phyloP scores from a whole-genome alignment of 192 early-diverging fungal species.

The Coemansia umbellata region DNA sequence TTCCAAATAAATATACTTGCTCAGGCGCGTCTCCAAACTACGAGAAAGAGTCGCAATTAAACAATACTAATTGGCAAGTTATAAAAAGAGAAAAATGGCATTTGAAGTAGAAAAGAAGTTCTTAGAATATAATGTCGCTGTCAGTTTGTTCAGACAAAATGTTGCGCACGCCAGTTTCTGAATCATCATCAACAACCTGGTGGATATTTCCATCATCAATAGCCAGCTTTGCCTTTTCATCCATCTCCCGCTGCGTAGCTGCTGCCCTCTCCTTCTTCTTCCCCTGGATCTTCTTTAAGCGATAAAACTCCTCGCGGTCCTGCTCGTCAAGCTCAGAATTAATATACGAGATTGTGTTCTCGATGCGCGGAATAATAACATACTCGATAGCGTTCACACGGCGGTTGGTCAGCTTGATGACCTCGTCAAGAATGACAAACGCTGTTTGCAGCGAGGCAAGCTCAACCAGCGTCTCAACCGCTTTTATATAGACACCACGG shows the following conservation, averaged over 20 bases:
- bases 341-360: slow-evolving; percentile 98
- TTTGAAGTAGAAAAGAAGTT: not conserved
- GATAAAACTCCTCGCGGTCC: slow-evolving; percentile 98
- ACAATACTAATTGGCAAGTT: no score
- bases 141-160: slow-evolving; percentile 51
- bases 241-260: slow-evolving; percentile 36
- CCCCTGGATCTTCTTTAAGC: slow-evolving; percentile 96
- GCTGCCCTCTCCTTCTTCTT: slow-evolving; percentile 91
- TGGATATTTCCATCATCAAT: slow-evolving; percentile 5
- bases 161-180: slow-evolving; percentile 14
- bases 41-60: no score
- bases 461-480: slow-evolving; percentile 93
- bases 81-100: no score
- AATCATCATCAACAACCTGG: not conserved
- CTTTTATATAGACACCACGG: slow-evolving; percentile 91
- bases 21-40: no score
- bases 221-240: slow-evolving; percentile 12
- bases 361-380: slow-evolving; percentile 97
- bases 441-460: slow-evolving; percentile 98
- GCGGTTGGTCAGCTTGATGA: slow-evolving; percentile 98
- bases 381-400: slow-evolving; percentile 99
- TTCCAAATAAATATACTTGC: no score
- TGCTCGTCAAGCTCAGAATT: slow-evolving; percentile 96
- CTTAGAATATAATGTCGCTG: slow-evolving; percentile 59
- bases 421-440: slow-evolving; percentile 98